A percentile compares a stretch with the other conserved stretches of the same genome.
These are phyloP conservation scores for Xylaria nigripes DNA, from an alignment of 495 filamentous ascomycete genomes.

Conservation along the genomic window DNA sequence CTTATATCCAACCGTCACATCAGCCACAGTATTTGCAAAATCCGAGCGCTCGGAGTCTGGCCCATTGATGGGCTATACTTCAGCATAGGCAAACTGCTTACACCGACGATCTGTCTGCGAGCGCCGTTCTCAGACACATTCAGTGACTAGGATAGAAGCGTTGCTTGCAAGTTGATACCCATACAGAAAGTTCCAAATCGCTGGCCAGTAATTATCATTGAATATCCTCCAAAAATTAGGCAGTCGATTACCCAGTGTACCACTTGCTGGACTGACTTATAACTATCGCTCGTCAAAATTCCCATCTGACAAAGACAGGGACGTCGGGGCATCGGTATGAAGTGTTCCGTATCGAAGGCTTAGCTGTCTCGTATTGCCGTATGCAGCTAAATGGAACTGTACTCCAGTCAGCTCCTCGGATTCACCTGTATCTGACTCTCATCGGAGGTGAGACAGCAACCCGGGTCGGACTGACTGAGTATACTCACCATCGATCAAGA, in stretches of 20 bases:
- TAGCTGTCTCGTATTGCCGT: background rate
- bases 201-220: background rate
- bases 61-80: background rate
- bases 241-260: background rate
- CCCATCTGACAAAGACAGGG: background rate
- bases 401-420: background rate
- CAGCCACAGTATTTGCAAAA: background rate
- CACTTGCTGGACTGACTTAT: background rate
- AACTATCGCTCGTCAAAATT: background rate
- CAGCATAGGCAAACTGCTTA: background rate
- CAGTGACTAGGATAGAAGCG: too few relatives aligned
- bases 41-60: background rate
- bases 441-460: background rate
- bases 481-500: background rate
- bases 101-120: too few relatives aligned
- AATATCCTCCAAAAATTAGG: background rate
- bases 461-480: too few relatives aligned
- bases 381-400: conserved; percentile 1
- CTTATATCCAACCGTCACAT: background rate
- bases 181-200: too few relatives aligned
- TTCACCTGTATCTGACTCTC: background rate
- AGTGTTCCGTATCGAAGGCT: background rate
- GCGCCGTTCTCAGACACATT: background rate
- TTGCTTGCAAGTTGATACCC: too few relatives aligned
- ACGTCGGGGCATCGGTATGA: background rate